A percentile compares a stretch with the other conserved stretches of the same genome.
These are phyloP conservation scores for Backusella luteola DNA, from an alignment of 192 early-diverging fungal genomes.

Conservation along the genomic window DNA sequence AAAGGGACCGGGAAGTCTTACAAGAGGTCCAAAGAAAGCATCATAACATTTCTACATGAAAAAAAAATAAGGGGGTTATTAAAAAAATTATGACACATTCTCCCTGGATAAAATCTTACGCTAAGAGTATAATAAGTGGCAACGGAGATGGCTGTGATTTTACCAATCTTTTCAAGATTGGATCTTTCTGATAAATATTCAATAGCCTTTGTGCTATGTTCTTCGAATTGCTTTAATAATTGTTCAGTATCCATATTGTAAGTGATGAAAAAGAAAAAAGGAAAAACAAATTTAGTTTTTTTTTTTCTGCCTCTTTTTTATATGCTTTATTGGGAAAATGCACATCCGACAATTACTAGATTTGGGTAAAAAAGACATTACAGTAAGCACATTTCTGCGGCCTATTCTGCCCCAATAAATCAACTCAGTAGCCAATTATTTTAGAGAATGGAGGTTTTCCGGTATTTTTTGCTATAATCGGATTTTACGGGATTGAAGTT, in stretches of 20 bases:
- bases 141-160: slow-evolving; percentile 5
- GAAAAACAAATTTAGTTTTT: background rate
- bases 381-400: background rate
- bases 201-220: background rate
- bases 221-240: background rate
- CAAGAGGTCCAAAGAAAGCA: slow-evolving; percentile 20
- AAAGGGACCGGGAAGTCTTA: slow-evolving; percentile 25
- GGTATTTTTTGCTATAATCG: background rate
- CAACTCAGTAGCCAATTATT: background rate
- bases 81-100: background rate
- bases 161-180: slow-evolving; percentile 1
- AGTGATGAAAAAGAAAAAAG: background rate
- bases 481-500: background rate
- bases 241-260: slow-evolving; percentile 4
- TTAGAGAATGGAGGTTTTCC: background rate
- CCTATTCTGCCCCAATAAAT: background rate
- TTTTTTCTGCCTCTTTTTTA: background rate
- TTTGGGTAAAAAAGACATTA: background rate
- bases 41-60: slow-evolving; percentile 22
- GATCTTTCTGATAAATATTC: background rate
- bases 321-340: background rate
- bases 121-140: background rate
- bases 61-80: background rate
- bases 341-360: background rate
- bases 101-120: background rate